Percentiles rank a stretch among this genome's conserved stretches.
These are phyloP conservation scores for Chaetothyriales sp. DNA, from an alignment of 2,329 filamentous ascomycete genomes.

Conservation along the genomic window DNA sequence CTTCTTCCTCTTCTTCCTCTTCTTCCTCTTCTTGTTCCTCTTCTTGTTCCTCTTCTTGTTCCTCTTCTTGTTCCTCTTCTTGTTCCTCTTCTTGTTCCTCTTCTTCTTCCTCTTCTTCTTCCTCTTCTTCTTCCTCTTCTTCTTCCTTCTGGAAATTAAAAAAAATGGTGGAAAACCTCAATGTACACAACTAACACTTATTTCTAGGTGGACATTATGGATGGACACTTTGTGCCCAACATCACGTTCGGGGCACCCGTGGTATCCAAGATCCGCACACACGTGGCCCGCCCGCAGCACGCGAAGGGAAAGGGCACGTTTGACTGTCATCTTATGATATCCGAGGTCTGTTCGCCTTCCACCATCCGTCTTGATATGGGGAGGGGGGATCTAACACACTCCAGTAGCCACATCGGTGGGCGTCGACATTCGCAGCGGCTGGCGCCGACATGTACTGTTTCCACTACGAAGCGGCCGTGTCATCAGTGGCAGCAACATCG, in stretches of 20 bases:
- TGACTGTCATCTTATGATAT: slow-evolving; percentile 99
- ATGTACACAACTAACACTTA: background rate
- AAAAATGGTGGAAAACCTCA: too few species aligned
- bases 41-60: too few species aligned
- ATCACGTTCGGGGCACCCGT: slow-evolving; percentile 94
- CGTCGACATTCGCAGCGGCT: slow-evolving; percentile 82
- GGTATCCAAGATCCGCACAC: slow-evolving; percentile 79
- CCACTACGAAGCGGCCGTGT: slow-evolving; percentile 90
- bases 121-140: too few species aligned
- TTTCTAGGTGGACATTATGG: slow-evolving; percentile 42
- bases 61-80: too few species aligned
- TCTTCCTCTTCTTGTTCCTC: too few species aligned
- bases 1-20: too few species aligned
- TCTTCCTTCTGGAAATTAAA: background rate
- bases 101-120: too few species aligned
- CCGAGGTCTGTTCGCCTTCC: slow-evolving; percentile 51
- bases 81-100: too few species aligned
- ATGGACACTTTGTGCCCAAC: slow-evolving; percentile 97
- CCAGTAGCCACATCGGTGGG: slow-evolving; percentile 89
- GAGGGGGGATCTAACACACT: background rate
- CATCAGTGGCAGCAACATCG: slow-evolving; percentile 67
- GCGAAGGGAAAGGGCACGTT: slow-evolving; percentile 76
- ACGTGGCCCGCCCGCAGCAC: slow-evolving; percentile 61
- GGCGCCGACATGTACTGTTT: slow-evolving; percentile 99
- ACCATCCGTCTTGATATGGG: background rate